Conservation (phyloP, 805 yeast genomes). For the Lipomyces starkeyi region DNA sequence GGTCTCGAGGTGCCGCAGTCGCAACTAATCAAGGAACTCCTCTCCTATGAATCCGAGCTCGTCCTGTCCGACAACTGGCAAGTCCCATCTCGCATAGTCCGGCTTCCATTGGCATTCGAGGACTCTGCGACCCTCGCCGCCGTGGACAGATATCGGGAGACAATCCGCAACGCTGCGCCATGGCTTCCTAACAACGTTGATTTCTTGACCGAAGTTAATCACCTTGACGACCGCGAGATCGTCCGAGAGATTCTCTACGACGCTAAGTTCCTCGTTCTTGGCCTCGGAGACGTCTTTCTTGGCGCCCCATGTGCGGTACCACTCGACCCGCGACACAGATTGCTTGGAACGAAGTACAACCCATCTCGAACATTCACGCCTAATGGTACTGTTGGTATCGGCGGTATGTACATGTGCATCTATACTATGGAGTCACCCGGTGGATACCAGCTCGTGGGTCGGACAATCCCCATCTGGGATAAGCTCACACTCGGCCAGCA, state of each 20-base stretch:
- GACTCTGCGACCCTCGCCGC: constrained; percentile 88
- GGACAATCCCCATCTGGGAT: constrained; percentile 98
- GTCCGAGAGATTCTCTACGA: constrained; percentile 84
- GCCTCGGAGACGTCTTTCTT: constrained; percentile 94
- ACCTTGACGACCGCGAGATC: constrained; percentile 66
- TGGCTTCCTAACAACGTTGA: constrained; percentile 99
- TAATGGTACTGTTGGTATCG: constrained; percentile 96
- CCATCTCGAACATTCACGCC: constrained; percentile 97
- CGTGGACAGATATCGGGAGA: constrained; percentile 88
- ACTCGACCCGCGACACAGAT: constrained; percentile 92
- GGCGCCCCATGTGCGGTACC: constrained; percentile 99
- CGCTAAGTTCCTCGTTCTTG: constrained; percentile 90
- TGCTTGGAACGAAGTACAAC: constrained; percentile 91
- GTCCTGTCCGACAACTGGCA: constrained; percentile 80
- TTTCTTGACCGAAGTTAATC: constrained; percentile 88
- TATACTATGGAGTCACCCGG: constrained; percentile 99
- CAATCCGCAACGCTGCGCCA: constrained; percentile 91
- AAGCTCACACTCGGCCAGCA: constrained; percentile 79
- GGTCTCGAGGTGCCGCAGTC: constrained; percentile 66
- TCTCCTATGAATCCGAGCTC: constrained; percentile 78
- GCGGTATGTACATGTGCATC: constrained; percentile 99
- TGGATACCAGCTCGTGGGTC: constrained; percentile 95
- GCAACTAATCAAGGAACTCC: constrained; percentile 64
- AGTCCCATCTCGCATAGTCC: constrained; percentile 80
- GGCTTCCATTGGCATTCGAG: constrained; percentile 95